A percentile compares a stretch with the other conserved stretches of the same genome.
phyloP scores from a whole-genome alignment of 2,329 filamentous ascomycete genomes.

The Tricladium varicosporioides region DNA sequence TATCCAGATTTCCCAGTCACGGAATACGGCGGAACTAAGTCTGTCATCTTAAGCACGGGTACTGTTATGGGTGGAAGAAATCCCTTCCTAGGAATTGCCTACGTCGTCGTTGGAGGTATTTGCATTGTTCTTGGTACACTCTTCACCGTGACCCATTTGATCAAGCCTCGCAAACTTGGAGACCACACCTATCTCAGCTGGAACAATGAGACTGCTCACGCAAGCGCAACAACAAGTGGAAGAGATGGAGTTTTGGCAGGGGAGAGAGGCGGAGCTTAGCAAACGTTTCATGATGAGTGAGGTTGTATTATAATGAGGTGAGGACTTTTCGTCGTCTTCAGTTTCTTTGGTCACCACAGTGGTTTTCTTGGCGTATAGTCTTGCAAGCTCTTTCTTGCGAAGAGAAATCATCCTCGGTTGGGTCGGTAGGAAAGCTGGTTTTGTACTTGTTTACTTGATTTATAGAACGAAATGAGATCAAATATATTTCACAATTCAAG shows the following conservation, averaged over 20 bases:
- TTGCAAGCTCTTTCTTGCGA: too few species aligned
- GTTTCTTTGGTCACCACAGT: background rate
- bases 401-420: too few species aligned
- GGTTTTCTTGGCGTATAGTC: background rate
- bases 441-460: too few species aligned
- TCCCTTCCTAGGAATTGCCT: constrained; percentile 93
- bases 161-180: constrained; percentile 94
- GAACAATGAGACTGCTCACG: constrained; percentile 70
- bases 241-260: constrained; percentile 43
- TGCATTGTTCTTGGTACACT: constrained; percentile 85
- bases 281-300: background rate
- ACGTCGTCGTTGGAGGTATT: constrained; percentile 88
- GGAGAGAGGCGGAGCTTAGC: background rate
- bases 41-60: constrained; percentile 81
- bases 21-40: constrained; percentile 82
- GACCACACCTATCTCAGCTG: constrained; percentile 97
- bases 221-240: constrained; percentile 53
- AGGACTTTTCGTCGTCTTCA: background rate
- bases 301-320: background rate
- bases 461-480: too few species aligned
- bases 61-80: constrained; percentile 95
- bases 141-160: constrained; percentile 86
- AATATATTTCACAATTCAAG: too few species aligned
- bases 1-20: constrained; percentile 73
- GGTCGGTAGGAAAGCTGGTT: too few species aligned